Base-by-base conservation (phyloP, 2,329 filamentous ascomycete species). In the Hypoxylon sp. region DNA sequence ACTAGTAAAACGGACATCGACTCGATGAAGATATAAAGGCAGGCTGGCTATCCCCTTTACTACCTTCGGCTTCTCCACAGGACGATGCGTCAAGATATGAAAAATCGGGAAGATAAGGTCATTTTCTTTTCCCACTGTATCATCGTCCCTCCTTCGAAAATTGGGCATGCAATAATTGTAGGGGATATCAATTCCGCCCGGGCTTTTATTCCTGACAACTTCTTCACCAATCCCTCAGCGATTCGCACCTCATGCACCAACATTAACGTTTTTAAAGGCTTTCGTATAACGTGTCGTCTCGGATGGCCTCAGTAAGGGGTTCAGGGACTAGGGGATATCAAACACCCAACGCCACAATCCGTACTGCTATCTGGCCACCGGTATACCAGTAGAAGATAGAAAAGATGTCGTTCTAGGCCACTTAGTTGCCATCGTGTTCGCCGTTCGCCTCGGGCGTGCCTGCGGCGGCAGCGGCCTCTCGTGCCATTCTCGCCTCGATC, bases 401-500 rank as follows among this genome's bases (percentile, higher is more conserved):
- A 64, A 74, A 65, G 68, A 71, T 68, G 64, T 69, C 65, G 66
- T 37, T 73, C 74, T 71, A 65, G 53, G 55, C 57, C 53, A 66
- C 68, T 74, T 79, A 81, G 74, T 85, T 84, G 78, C 81, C 83
- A 70, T 86, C 83, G 74, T 83, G 78, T 61, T 86, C 84, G 78
- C 84, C 85, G 72, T 88, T 88, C 73, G 85, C 79, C 73, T 88
- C 85, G 72, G 78, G 71, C 7, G 69, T 67, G 62, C 76, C 78
- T 54, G 78, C 76, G 54, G 80, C 78, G n/a, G 74, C 76, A 25
- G 81, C 77, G 51, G 84, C 83, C 83, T 97, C 93, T 79, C 94
- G 90, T 78, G 94, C 90, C 95, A 98, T 97, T 78, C 95, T 91
- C 69, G 94, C 95, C 83, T 98, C 95, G 78, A 99, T 97, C 86